These are phyloP conservation scores for Malus hybrid DNA, from an alignment of 331 rosid species.

Conservation along the genomic window DNA sequence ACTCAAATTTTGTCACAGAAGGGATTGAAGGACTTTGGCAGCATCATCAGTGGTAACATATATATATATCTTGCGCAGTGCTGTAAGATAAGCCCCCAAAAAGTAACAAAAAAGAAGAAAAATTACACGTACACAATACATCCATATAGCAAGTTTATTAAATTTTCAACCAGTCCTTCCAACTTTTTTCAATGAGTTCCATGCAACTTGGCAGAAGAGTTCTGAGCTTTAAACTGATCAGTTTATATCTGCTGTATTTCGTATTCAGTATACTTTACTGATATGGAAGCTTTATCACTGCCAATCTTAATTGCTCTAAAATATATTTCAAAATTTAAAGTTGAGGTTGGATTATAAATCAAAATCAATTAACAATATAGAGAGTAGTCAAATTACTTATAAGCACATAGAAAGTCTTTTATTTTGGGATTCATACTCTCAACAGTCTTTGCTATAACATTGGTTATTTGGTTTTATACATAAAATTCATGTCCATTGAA, in stretches of 20 bases:
- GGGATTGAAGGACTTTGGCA: not conserved
- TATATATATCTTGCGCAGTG: not conserved
- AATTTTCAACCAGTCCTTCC: not conserved
- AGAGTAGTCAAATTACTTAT: too few species aligned
- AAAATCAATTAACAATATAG: too few species aligned
- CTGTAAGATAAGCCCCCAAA: not conserved
- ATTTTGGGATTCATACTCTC: too few species aligned
- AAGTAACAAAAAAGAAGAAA: not conserved
- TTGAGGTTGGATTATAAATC: too few species aligned
- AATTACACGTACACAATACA: not conserved
- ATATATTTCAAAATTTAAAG: too few species aligned
- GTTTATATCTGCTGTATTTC: not conserved
- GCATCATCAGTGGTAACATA: not conserved
- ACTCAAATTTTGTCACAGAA: not conserved
- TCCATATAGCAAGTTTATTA: not conserved
- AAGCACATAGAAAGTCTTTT: too few species aligned
- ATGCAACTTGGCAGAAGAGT: not conserved
- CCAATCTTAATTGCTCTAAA: not conserved
- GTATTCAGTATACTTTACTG: not conserved
- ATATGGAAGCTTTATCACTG: not conserved
- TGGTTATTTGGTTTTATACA: not conserved
- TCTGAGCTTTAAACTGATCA: not conserved
- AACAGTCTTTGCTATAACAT: too few species aligned
- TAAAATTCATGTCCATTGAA: not conserved
- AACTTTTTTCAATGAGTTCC: not conserved